phyloP scores from a whole-genome alignment of 192 early-diverging fungal species.

The Rhizophagus prolifer region DNA sequence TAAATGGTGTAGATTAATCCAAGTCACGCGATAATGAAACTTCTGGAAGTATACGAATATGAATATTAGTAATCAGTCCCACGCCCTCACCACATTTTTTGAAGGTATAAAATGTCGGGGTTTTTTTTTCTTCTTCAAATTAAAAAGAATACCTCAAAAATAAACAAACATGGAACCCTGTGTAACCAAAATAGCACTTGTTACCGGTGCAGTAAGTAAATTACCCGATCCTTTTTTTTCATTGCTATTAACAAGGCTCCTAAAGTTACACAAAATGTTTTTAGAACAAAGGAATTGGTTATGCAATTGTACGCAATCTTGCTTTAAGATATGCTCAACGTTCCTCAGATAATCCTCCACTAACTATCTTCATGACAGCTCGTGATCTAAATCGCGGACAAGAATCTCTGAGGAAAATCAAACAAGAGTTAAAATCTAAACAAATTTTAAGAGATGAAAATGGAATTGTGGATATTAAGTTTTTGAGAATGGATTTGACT shows the following conservation, averaged over 20 bases:
- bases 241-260: neutral
- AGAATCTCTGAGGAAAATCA: neutral
- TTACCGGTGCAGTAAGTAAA: neutral
- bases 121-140: too few species aligned
- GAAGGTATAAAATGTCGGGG: too few species aligned
- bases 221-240: neutral
- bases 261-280: neutral
- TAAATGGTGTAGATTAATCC: too few species aligned
- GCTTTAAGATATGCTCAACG: constrained; percentile 1
- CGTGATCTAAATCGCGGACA: constrained; percentile 10
- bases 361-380: constrained; percentile 6
- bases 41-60: too few species aligned
- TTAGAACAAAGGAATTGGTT: constrained; percentile 32
- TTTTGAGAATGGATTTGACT: constrained; percentile 17
- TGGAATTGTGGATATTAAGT: constrained; percentile 23
- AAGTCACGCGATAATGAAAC: too few species aligned
- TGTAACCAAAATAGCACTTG: neutral
- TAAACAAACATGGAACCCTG: too few species aligned
- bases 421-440: constrained; percentile 9
- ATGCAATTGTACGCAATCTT: constrained; percentile 24
- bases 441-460: constrained; percentile 15
- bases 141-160: too few species aligned
- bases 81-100: too few species aligned
- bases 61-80: too few species aligned
- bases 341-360: neutral